Base-by-base conservation (phyloP, 768 basidiomycete species). In the Brasilioporus rufonigricans region DNA sequence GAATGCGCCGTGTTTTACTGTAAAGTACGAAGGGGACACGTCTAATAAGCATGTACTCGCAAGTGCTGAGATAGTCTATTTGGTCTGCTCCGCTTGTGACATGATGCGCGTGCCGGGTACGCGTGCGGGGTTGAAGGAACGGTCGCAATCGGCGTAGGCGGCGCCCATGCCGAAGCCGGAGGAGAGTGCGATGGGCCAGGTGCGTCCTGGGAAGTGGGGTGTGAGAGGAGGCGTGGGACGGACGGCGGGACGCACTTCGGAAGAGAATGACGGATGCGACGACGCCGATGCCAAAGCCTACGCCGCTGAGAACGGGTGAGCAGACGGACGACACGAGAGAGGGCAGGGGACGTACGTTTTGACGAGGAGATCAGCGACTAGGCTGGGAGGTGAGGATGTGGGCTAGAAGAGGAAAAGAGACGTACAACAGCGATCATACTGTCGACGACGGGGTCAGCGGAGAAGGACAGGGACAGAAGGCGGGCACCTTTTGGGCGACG, bases 101-200 rank as follows among this genome's bases (percentile, higher is more conserved):
- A 93, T 71, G 66, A 93, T 80, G 58, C 89, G 83, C 43, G 87
- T 89, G 56, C 93, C 93, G 19, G 92, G 86, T 70, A 93, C 82
- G 64, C 92, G 82, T 45, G 93, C 87, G 19, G 91, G 89, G 74
- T 93, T 93, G 83, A 95, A 96, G 16, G 89, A 87, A 47, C 92
- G 84, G 75, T 96, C 91, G 73, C 93, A 94, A 79, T 95, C 93
- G 29, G 90, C 86, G 68, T 92, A 94, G 27, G 93, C 91, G 49
- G 85, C 84, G 40, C 93, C 93, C 38, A 85, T 80, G 32, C 93
- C 93, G 68, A 94, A 93, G 33, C 93, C 93, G 7, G 90, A 89
- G 16, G 87, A 78, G 52, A 95, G 81, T 29, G 89, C 85, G 61
- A 96, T 85, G 43, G 93, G 93, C 91, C 92, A 96, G 67, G 89